These are phyloP conservation scores for Protomyces inundatus DNA, from an alignment of 1,139 yeast genomes.

Conservation along the genomic window DNA sequence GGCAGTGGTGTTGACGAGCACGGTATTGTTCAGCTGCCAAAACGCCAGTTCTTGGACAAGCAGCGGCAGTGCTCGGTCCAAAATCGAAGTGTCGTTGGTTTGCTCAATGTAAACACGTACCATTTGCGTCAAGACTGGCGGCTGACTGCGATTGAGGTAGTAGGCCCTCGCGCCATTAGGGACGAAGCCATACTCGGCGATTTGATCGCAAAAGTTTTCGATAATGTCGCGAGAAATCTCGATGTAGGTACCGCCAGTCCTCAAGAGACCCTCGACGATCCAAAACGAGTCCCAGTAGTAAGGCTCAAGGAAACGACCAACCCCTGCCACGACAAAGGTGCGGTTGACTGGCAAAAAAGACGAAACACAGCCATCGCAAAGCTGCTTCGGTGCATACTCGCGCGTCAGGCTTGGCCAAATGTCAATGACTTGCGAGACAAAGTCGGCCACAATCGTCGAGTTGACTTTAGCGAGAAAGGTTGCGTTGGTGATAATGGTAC, in stretches of 20 bases:
- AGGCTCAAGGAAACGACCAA: slow-evolving; percentile 22
- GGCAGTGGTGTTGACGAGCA: neutral
- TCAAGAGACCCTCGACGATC: slow-evolving; percentile 24
- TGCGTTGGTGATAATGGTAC: slow-evolving; percentile 4
- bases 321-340: slow-evolving; percentile 25
- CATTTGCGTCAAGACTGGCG: slow-evolving; percentile 25
- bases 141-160: slow-evolving; percentile 27
- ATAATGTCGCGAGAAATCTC: slow-evolving; percentile 15
- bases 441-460: slow-evolving; percentile 12
- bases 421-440: slow-evolving; percentile 17
- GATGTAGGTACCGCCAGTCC: slow-evolving; percentile 2
- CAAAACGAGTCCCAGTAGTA: slow-evolving; percentile 27
- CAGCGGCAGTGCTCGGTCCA: slow-evolving; percentile 21
- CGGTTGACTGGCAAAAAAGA: slow-evolving; percentile 23
- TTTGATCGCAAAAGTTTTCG: slow-evolving; percentile 12
- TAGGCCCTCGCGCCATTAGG: slow-evolving; percentile 27
- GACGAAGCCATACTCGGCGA: slow-evolving; percentile 21
- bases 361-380: slow-evolving; percentile 22
- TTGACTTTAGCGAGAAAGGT: slow-evolving; percentile 8
- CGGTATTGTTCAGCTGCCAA: neutral
- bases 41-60: slow-evolving; percentile 11
- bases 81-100: slow-evolving; percentile 16
- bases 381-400: neutral
- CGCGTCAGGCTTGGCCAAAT: slow-evolving; percentile 25
- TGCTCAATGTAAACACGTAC: slow-evolving; percentile 4